Evolutionary conservation across 2,329 filamentous ascomycete species (phyloP), one percentile per base, ranked within the genome.

Genomic region (Scolecobasidium constrictum): DNA sequence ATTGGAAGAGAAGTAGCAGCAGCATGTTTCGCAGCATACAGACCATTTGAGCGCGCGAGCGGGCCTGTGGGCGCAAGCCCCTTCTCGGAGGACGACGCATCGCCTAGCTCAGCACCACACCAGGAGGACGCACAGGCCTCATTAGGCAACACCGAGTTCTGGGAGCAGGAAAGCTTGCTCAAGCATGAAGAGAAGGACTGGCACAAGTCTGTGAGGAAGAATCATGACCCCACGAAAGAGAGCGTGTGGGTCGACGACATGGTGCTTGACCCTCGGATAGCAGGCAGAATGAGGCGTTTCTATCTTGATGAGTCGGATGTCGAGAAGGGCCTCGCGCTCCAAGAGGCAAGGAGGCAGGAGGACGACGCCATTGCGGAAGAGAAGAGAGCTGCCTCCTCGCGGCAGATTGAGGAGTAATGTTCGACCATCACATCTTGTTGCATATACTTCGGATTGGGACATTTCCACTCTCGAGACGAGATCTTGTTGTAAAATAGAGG

Each of bases 1-100:
- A 79, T 95, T 47, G 92, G 92, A 40, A 81, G 85, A 34, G 79
- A 95, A 49, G 86, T 93, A 15, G 90, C 90, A 1, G 83, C 86
- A 26, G 79, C 83, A 26, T 90, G 93, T 46, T 76, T 95, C 28
- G 77, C 67, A 11, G 62, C 59, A 11, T 67, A 70, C 50, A 59
- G 69, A 43, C 66, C 71, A 3, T 76, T 65, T 50, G 49, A 60
- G 12, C 80, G 95, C 49, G 86, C 92, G 15, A 88, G 88, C 1
- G 90, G 92, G 46, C 76, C 95, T 23, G 76, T 66, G 9, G 62
- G 59, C 11, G 66, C 69, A 49, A 60, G 69, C 42, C 66, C 71
- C 3, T 75, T 65, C 50, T 48, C 59, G 9, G 46, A 39, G 26
- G 48, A 38, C 48, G 44, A 20, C 9, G 4, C 40, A 19, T 46